Evolutionary conservation across 345 rosid genomes (phyloP).

Genomic region (Corchorus olitorius): DNA sequence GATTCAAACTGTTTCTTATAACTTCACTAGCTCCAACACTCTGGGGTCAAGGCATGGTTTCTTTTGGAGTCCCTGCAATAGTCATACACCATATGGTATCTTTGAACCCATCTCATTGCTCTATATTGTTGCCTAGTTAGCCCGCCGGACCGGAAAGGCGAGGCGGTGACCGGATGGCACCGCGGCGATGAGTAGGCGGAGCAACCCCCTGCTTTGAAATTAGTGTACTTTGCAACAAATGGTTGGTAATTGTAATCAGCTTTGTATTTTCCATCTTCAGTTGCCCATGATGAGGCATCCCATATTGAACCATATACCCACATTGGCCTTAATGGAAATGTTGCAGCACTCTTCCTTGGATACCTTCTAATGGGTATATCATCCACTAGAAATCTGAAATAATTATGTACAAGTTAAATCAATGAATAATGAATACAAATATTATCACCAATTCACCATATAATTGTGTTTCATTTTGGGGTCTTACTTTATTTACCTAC

Average conservation of each 20-base stretch:
- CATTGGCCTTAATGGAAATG: constrained; percentile 94
- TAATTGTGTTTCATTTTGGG: background rate
- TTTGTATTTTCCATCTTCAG: constrained; percentile 94
- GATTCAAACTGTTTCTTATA: background rate
- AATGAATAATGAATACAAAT: background rate
- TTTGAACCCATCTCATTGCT: constrained; percentile 88
- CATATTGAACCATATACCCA: constrained; percentile 97
- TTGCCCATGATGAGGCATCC: constrained; percentile 99
- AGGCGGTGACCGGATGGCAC: constrained; percentile 72
- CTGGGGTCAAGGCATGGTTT: constrained; percentile 86
- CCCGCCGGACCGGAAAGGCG: constrained; percentile 72
- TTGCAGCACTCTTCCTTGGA: constrained; percentile 65
- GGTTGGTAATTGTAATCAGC: constrained; percentile 90
- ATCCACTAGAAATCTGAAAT: constrained; percentile 83
- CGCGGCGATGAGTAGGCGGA: constrained; percentile 58
- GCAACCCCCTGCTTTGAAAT: constrained; percentile 81
- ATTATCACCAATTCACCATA: background rate
- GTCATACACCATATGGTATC: constrained; percentile 62
- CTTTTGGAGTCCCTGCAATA: constrained; percentile 79
- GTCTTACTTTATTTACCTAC: constrained; percentile 6
- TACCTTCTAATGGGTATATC: constrained; percentile 96
- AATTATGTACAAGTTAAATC: background rate
- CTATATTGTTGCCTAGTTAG: constrained; percentile 57
- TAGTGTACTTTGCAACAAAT: constrained; percentile 68
- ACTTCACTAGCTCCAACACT: constrained; percentile 52